Base-by-base conservation (phyloP, 1,284 basidiomycete genomes). In the Malassezia nana region DNA sequence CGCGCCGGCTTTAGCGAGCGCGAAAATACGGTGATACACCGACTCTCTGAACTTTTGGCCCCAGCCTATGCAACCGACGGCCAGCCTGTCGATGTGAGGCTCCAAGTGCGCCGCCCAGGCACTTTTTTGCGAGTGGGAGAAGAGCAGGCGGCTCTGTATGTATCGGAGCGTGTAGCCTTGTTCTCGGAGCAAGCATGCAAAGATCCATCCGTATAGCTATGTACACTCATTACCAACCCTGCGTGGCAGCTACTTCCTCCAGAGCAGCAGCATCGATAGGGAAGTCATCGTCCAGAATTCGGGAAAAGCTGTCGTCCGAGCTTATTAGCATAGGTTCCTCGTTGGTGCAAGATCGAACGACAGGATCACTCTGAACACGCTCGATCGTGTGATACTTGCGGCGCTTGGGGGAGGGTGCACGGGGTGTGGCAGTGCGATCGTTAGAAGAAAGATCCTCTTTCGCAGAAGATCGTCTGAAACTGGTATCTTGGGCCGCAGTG, bases 261-360 rank as follows among this genome's bases (percentile, higher is more conserved):
- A 56, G 29, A 9, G 43, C 54, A 30, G 41, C 38, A 20, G 41
- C 48, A 43, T 56, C 54, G n/a, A 56, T 22, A 8, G 49, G 28
- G 30, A 50, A 48, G 15, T 50, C 48, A 2, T 51, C 54, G 9
- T 50, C 54, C 6, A 51, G 12, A 16, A 56, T 15, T 3, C 49
- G 42, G 6, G 48, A 38, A 29, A 56, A 56, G 32, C 54, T 56
- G 45, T 56, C 54, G 46, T 56, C 54, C 26, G 54, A 56, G 16
- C 28, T 42, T n/a, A 40, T 26, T 16, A 16, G 28, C 29, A 18
- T 29, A 29, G 29, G 42, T 12, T 28, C 29, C 13, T 20, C 42
- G 42, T 29, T 28, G 6, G 18, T 20, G 28, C 29, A 30, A 20
- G 42, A 30, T 26, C 18, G 26, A 7, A 29, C 29, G 28, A 45